Evolutionary conservation across 768 basidiomycete genomes (phyloP), one percentile per base, ranked within the genome.

Genomic region (Thelephora aurantiotincta): DNA sequence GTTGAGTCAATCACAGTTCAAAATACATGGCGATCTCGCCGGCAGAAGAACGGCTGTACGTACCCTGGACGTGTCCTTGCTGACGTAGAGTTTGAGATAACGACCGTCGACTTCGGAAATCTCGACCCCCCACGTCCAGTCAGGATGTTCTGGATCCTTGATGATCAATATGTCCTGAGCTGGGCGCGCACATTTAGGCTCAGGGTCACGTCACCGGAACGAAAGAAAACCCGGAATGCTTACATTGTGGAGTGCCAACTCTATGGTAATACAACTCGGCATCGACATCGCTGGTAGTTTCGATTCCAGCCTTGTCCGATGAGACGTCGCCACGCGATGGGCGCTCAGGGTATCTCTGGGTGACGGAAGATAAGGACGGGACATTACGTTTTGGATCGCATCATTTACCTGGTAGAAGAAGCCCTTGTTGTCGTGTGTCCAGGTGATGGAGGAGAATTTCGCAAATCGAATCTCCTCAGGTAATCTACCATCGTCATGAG

Each of bases 241-340:
- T 63, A 79, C 81, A 70, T 61, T 89, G 87, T 7, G 69, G 56
- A 7, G 87, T 86, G 43, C 82, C 80, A 43, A 89, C 54, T 36
- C 66, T 68, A 57, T 90, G 88, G 60, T 86, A 90, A 59, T 75
- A 85, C 18, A 91, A 58, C 77, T 75, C 79, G 0, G 83, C 82
- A 54, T 86, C 71, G 52, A 69, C 60, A 62, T 85, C 84, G 33
- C 70, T 70, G 7, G 68, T 65, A 0, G 77, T 82, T 52, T 79
- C 73, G 26, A 74, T 78, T 13, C 74, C 74, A 16, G 70, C 71
- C 46, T 68, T 66, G 49, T 75, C 75, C 49, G 30, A 48, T 45
- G 22, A 33, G 34, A 20, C 43, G 43, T 30, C 22, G 42, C 26
- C 33, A 35, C 6, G 38, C 35, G 16, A 33, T 36, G 49, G 41